Base-by-base conservation (phyloP, 192 early-diverging fungal genomes). In the Diversispora epigaea region DNA sequence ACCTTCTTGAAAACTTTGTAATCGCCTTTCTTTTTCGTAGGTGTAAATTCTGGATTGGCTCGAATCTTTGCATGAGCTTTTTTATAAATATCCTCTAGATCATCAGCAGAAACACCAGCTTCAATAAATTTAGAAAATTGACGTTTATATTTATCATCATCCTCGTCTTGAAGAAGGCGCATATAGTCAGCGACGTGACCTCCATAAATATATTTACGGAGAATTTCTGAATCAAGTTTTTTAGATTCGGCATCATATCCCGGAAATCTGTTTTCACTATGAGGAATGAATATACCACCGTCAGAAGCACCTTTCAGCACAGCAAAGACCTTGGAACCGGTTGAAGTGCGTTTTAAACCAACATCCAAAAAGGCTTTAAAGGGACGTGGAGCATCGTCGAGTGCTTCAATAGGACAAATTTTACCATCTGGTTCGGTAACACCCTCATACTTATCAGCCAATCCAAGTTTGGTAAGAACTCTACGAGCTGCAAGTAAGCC, bases 291-390 rank as follows among this genome's bases (percentile, higher is more conserved):
- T 80, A 99, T 84, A 85, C 97, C 97, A 89, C 97, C 97, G 86
- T 99, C 96, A 73, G 93, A 95, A 75, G 96, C 97, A 90, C 97
- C 97, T 93, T 99, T 99, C 81, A 97, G 87, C 84, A 91, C 95
- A 83, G 89, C 97, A 76, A 99, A 99, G 80, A 98, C 90, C 89
- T 93, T 93, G 86, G 93, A 91, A 80, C 97, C 97, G 75, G 95
- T 97, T 87, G 96, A 96, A 84, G 97, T 96, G 82, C 95, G 93
- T 84, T 91, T 89, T 69, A 98, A 91, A 89, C 96, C 97, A 76
- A 94, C 93, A 85, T 98, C 97, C 68, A 99, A 89, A 93, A 93
- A 98, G 65, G 91, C 92, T 89, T 95, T 95, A 94, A 99, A 98
- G 68, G 97, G 97, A 69, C 93, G 93, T 69, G 96, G 95, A 56